A percentile compares a stretch with the other conserved stretches of the same genome.
Conservation (phyloP, 306 rosid species). For the Pyrus betulifolia region DNA sequence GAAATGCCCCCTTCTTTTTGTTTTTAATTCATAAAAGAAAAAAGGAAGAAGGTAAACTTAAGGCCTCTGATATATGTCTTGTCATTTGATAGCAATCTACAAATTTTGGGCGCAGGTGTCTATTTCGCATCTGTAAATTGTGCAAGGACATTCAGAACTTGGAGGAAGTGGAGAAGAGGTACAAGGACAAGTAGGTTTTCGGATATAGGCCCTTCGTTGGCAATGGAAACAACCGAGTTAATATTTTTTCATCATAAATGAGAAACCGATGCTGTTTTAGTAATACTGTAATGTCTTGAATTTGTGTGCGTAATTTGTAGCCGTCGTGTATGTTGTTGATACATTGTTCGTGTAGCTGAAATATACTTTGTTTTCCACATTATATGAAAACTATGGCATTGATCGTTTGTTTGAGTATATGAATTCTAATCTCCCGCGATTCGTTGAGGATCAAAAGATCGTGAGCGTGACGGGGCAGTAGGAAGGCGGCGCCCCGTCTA, state of each 20-base stretch:
- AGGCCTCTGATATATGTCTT: neutral
- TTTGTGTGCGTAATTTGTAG: neutral
- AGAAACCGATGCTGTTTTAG: neutral
- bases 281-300: neutral
- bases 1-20: neutral
- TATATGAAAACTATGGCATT: neutral
- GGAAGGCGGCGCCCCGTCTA: neutral
- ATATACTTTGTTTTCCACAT: neutral
- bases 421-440: neutral
- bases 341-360: neutral
- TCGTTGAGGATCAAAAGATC: neutral
- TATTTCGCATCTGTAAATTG: constrained; percentile 62
- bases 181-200: constrained; percentile 51
- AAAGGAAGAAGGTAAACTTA: neutral
- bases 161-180: constrained; percentile 90
- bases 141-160: constrained; percentile 62
- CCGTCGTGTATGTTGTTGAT: neutral
- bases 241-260: neutral
- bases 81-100: neutral
- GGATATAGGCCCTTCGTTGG: neutral
- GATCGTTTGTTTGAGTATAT: neutral
- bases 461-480: neutral
- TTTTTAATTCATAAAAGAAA: neutral
- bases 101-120: constrained; percentile 49
- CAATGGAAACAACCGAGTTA: neutral